Percentiles rank a stretch among this genome's conserved stretches.
These are phyloP conservation scores for Fusarium annulatum DNA, from an alignment of 2,329 filamentous ascomycete species.

Conservation along the genomic window DNA sequence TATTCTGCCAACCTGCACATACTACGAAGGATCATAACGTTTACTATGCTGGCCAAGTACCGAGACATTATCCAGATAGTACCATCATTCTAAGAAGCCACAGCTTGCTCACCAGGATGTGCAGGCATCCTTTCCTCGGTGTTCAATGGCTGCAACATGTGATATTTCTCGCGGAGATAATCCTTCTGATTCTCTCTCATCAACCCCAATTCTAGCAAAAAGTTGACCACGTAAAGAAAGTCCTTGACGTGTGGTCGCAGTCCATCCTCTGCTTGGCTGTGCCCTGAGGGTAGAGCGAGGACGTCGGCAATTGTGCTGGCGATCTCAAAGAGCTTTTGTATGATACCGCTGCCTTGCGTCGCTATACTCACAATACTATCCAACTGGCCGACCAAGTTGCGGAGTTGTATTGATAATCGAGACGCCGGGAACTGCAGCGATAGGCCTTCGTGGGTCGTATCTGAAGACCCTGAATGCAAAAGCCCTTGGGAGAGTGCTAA, in stretches of 20 bases:
- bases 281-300: constrained; percentile 60
- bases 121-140: constrained; percentile 6
- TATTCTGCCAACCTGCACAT: background rate
- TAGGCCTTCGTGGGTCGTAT: constrained; percentile 51
- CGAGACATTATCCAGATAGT: background rate
- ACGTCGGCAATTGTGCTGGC: constrained; percentile 70
- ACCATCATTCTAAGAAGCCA: constrained; percentile 5
- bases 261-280: constrained; percentile 53
- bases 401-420: constrained; percentile 53
- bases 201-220: constrained; percentile 61
- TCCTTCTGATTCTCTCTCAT: constrained; percentile 58
- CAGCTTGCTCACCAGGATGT: constrained; percentile 18
- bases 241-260: constrained; percentile 62
- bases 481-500: constrained; percentile 54
- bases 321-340: constrained; percentile 70
- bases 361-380: constrained; percentile 58
- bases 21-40: background rate
- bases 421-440: constrained; percentile 55
- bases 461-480: constrained; percentile 49
- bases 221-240: constrained; percentile 63
- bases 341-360: constrained; percentile 66
- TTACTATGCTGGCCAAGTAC: constrained; percentile 9
- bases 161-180: constrained; percentile 54
- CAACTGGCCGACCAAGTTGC: constrained; percentile 51
- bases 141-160: constrained; percentile 48